Percentiles rank a stretch among this genome's conserved stretches.
phyloP scores from a whole-genome alignment of 805 yeast genomes.

The Komagataella ulmi region DNA sequence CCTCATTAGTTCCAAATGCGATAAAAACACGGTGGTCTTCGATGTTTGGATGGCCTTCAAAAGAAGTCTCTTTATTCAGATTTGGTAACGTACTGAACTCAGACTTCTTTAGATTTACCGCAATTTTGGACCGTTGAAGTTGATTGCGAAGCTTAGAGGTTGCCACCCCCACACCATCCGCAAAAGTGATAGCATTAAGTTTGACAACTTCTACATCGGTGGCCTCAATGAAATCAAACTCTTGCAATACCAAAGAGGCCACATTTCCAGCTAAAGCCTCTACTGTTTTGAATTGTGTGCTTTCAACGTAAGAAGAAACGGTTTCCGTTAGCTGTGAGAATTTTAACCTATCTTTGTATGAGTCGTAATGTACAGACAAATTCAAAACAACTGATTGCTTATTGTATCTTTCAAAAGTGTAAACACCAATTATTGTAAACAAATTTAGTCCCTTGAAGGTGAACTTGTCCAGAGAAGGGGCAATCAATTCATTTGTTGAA shows the following conservation, averaged over 20 bases:
- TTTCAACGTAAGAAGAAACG: constrained; percentile 44
- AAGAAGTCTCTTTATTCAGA: constrained; percentile 9
- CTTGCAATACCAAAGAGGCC: constrained; percentile 21
- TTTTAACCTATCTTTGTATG: constrained; percentile 21
- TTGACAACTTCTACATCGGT: constrained; percentile 53
- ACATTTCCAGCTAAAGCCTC: constrained; percentile 79
- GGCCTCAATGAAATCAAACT: constrained; percentile 3
- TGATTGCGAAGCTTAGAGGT: constrained; percentile 35
- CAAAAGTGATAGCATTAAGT: constrained; percentile 77
- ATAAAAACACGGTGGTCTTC: constrained; percentile 35
- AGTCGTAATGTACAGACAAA: constrained; percentile 24
- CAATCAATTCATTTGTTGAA: background rate
- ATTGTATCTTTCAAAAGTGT: constrained; percentile 75
- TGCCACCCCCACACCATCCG: constrained; percentile 85
- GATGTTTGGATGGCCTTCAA: background rate
- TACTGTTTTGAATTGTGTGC: constrained; percentile 78
- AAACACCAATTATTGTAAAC: constrained; percentile 82
- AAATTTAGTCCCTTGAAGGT: constrained; percentile 39
- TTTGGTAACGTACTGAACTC: constrained; percentile 12
- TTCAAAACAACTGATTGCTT: constrained; percentile 64
- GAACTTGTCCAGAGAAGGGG: constrained; percentile 8
- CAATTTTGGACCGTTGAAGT: constrained; percentile 15
- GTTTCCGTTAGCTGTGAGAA: constrained; percentile 32
- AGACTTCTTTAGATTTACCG: constrained; percentile 1
- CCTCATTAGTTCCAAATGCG: constrained; percentile 86